Base-by-base conservation (phyloP, 345 rosid species). In the Eucalyptus victrix region DNA sequence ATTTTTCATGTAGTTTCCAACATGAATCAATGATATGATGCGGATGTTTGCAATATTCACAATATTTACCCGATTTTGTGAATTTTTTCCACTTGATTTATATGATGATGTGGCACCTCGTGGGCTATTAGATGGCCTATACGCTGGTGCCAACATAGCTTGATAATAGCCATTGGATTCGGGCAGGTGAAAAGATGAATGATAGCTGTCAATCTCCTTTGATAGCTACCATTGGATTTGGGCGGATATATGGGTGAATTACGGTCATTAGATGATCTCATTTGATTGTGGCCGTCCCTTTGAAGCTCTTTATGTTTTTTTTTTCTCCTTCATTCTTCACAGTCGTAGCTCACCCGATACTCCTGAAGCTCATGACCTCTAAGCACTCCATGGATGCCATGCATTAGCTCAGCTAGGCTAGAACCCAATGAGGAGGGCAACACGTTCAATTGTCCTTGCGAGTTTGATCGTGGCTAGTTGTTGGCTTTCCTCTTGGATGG, bases 371-470 rank as follows among this genome's bases (percentile, higher is more conserved):
- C 11, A 53, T 2, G 2, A 21, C 24, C 58, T 53, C 26, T 0
- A 4, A 53, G 58, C 4, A 2, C 11, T 53, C 58, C 58, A 53
- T 53, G 58, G 58, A 53, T 53, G 26, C 11, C 58, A 21, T 53
- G 58, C 0, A 53, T 5, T 53, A 53, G 58, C 26, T 19, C 0
- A 4, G 4, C 58, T 53, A 53, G 26, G 58, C 26, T 53, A 11
- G 65, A 58, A 58, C 3, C 13, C 7, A 58, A 11, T 12, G 3
- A 58, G 65, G 6, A 53, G 26, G 58, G 65, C 9, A 1, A 58
- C 1, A 0, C 14, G 2, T 58, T 56, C 62, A 56, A 9, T 13
- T 24, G 0, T 23, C 12, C 30, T 9, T 24, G 30, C 2, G 6
- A 23, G 62, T 21, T 58, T 1, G 6, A 10, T 5, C 6, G 3